These are phyloP conservation scores for Puccinellia tenuiflora DNA, from an alignment of 176 grass and related monocot species.

Conservation along the genomic window DNA sequence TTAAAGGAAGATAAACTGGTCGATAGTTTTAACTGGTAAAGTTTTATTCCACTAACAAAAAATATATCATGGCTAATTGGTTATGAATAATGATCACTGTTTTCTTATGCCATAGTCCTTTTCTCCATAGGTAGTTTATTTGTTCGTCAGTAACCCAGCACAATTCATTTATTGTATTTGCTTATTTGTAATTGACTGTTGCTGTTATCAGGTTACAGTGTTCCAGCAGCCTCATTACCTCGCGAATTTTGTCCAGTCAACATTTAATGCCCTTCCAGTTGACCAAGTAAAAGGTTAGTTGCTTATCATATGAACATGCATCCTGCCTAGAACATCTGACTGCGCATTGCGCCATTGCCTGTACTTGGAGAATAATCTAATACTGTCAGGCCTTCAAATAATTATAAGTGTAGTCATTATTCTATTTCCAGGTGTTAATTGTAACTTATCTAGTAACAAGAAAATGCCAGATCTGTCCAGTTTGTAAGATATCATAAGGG, in stretches of 20 bases:
- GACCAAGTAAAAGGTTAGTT: conserved; percentile 85
- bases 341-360: background rate
- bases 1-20: too few relatives aligned
- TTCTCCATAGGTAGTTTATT: too few relatives aligned
- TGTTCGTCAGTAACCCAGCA: too few relatives aligned
- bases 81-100: background rate
- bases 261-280: conserved; percentile 81
- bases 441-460: background rate
- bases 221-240: conserved; percentile 93
- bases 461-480: background rate
- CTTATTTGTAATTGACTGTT: conserved; percentile 14
- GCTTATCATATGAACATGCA: conserved; percentile 15
- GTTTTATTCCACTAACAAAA: too few relatives aligned
- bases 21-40: too few relatives aligned
- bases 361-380: background rate
- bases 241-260: conserved; percentile 94
- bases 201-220: conserved; percentile 73
- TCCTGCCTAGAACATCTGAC: background rate
- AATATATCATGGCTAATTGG: background rate
- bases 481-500: background rate
- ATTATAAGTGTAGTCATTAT: background rate
- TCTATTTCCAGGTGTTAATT: background rate
- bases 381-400: background rate
- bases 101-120: background rate
- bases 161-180: background rate